These are phyloP conservation scores for Closterium sp. DNA, from an alignment of 139 green algal species.

Conservation along the genomic window DNA sequence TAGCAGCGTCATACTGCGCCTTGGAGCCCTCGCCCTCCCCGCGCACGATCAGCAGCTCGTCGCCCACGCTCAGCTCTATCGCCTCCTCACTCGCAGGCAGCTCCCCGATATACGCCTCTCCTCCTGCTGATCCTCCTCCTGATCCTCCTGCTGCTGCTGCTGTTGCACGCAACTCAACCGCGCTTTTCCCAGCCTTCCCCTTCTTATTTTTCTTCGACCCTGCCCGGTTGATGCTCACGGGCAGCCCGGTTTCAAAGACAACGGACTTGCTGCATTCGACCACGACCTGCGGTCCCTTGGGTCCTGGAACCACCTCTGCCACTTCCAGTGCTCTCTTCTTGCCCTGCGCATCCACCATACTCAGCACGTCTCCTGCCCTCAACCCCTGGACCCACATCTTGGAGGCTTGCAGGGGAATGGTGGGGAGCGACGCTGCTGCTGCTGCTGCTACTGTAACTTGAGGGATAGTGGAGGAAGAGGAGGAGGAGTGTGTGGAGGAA, in stretches of 20 bases:
- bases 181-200: neutral
- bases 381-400: conserved; percentile 6
- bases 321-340: conserved; percentile 15
- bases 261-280: conserved; percentile 15
- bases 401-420: neutral
- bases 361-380: neutral
- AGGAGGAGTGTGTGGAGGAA: no score
- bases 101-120: conserved; percentile 1
- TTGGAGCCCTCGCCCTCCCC: neutral
- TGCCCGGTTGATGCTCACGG: neutral
- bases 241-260: conserved; percentile 14
- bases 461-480: neutral
- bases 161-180: neutral
- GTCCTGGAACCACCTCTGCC: neutral
- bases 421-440: neutral
- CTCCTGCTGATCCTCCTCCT: neutral
- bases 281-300: neutral
- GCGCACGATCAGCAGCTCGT: conserved; percentile 20
- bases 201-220: neutral
- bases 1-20: conserved; percentile 1
- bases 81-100: conserved; percentile 16
- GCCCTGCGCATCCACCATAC: conserved; percentile 11
- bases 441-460: neutral
- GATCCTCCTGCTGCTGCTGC: neutral
- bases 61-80: conserved; percentile 26